Evolutionary conservation across 257 asterid species (phyloP).

Genomic region (Leptodermis oblonga): DNA sequence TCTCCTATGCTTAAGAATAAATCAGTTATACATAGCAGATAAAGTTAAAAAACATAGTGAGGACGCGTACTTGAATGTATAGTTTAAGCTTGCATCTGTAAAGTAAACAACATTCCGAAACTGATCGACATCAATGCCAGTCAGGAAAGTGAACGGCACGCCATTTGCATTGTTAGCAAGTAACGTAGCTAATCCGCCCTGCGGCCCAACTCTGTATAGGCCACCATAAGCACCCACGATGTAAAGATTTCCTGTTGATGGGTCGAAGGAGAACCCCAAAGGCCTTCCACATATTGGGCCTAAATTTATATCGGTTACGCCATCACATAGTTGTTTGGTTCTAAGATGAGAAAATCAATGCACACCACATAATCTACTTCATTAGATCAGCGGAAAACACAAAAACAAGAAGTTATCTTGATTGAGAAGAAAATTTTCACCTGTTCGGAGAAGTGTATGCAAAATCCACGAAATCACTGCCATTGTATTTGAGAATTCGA

Average conservation of each 20-base stretch:
- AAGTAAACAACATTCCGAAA: background rate
- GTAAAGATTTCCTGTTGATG: background rate
- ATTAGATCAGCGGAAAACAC: no score
- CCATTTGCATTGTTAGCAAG: background rate
- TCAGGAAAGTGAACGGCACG: background rate
- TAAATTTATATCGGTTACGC: conserved; percentile 16
- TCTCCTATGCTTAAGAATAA: no score
- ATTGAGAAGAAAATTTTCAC: no score
- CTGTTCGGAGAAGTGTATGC: conserved; percentile 43
- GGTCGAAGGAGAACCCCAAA: conserved; percentile 24
- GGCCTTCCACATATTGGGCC: conserved; percentile 40
- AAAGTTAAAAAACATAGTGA: background rate
- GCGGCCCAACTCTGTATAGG: background rate
- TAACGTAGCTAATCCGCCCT: background rate
- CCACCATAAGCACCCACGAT: conserved; percentile 1
- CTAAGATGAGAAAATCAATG: conserved; percentile 18
- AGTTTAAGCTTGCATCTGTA: conserved; percentile 1
- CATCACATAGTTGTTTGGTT: conserved; percentile 41
- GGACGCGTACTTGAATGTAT: background rate
- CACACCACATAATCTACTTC: background rate
- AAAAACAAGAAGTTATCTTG: no score
- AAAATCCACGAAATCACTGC: conserved; percentile 31
- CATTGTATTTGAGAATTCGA: conserved; percentile 33
- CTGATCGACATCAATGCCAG: background rate
- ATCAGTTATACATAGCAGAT: no score